Evolutionary conservation across 1,284 basidiomycete genomes (phyloP), one percentile per base, ranked within the genome.

Genomic region (Malassezia pachydermatis): DNA sequence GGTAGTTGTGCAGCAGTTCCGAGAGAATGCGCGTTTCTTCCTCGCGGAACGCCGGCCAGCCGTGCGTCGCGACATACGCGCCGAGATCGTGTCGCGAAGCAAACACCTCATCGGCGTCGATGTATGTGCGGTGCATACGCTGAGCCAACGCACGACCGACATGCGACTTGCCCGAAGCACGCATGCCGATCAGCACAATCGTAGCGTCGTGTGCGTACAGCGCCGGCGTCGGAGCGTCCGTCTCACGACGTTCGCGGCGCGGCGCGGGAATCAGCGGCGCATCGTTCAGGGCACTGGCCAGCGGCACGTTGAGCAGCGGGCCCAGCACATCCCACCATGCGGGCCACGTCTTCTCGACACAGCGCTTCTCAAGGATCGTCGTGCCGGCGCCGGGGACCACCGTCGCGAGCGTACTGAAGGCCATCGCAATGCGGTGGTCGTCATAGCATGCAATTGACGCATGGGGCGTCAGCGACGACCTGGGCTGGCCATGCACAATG

Each of bases 281-380:
- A 19, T 44, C 55, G 43, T 41, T 51, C 34, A 59, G 50, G 34
- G 63, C 81, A 20, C 88, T 90, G 62, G 84, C 80, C 25, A 90
- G 84, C 46, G 80, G 77, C 50, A 96, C 78, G n/a, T 89, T 89
- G 49, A 96, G 87, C 86, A 89, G 90, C 76, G 86, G 88, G 70
- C 87, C 81, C 19, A 98, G 77, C 73, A 96, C 94, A 68, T 98
- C 94, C 89, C 92, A 98, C 86, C 90, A 99, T 70, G 90, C 89
- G 2, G 94, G 92, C 92, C 92, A 98, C 0, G 94, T 98, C 79
- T 99, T 99, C 74, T 95, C 92, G 19, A 98, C 92, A 66, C 92
- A 96, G 45, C 92, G 79, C 75, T 94, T 95, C 76, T 98, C 92
- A 68, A 95, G 88, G 30, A 98, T 77, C 53, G 88, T 76, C 1